Evolutionary conservation across 345 rosid genomes (phyloP), one percentile per base, ranked within the genome.

Genomic region (Gossypium raimondii): DNA sequence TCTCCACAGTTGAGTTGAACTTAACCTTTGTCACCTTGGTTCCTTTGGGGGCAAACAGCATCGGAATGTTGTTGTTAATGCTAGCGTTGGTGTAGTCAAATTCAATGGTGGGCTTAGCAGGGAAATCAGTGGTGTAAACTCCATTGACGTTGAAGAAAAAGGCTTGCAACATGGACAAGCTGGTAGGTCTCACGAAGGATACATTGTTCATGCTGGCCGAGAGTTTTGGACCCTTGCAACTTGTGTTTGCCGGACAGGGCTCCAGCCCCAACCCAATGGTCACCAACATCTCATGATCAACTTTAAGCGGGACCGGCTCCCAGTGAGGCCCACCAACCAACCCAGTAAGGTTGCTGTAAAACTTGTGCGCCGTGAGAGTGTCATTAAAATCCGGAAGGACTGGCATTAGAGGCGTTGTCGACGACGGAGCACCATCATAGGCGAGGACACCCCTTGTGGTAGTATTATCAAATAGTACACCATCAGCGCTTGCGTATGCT

Each of bases 141-240:
- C 94, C 97, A 0, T 44, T n/a, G 6, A 85, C 83, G 34, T 84
- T 80, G 88, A 38, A 76, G 59, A 72, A 89, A 71, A 82, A 83
- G 9, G 97, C 97, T 74, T 95, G 86, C 41, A 93, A 67, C 50
- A 93, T 16, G 0, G 98, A 89, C 48, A 90, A 14, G 3, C 60
- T 83, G 0, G 76, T 85, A 0, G 99, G 96, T 6, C 57, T 0
- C n/a, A 41, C 71, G 68, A 91, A 91, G 0, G 99, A 95, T 14
- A 69, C 75, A 34, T 95, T 95, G 86, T 80, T 95, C 98, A 95
- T 87, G 55, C 89, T 89, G 9, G 99, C 93, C 0, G 99, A 76
- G 38, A 84, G 41, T 69, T 79, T 77, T 13, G 47, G 67, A 0
- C 89, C 89, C 51, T 61, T 80, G 77, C 99, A 93, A 38, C 86